These are phyloP conservation scores for Astraeus odoratus DNA, from an alignment of 768 basidiomycete species.

Conservation along the genomic window DNA sequence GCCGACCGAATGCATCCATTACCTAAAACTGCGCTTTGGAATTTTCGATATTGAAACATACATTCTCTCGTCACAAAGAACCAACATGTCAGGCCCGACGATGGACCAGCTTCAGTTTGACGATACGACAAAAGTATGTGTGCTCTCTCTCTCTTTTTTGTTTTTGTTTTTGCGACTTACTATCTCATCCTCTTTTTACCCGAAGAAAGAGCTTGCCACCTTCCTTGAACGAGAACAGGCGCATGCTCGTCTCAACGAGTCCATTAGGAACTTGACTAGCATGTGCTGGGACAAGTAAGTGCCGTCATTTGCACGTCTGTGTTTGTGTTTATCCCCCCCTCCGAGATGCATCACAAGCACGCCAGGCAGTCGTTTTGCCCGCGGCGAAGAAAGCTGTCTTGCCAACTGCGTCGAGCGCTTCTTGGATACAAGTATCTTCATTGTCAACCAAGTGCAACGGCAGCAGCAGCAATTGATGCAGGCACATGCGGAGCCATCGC, in stretches of 20 bases:
- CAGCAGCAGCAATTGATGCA: conserved; percentile 44
- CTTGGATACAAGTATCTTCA: conserved; percentile 76
- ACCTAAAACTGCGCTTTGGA: no score
- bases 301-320: background rate
- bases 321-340: conserved; percentile 7
- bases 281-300: conserved; percentile 92
- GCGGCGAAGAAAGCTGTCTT: conserved; percentile 75
- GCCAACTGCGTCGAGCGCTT: conserved; percentile 90
- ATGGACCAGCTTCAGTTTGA: conserved; percentile 58
- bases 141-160: background rate
- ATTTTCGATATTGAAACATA: background rate
- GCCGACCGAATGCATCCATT: background rate
- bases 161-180: conserved; percentile 6
- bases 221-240: conserved; percentile 83
- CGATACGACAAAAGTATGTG: conserved; percentile 58
- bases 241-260: conserved; percentile 59
- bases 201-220: conserved; percentile 71
- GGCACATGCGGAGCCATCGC: conserved; percentile 14
- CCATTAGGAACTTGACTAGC: conserved; percentile 72
- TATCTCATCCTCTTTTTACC: background rate
- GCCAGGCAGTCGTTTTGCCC: conserved; percentile 71
- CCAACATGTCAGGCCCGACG: conserved; percentile 3
- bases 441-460: conserved; percentile 59
- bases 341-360: conserved; percentile 74
- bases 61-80: background rate